These are phyloP conservation scores for Didymella pinodella DNA, from an alignment of 2,329 filamentous ascomycete genomes.

Conservation along the genomic window DNA sequence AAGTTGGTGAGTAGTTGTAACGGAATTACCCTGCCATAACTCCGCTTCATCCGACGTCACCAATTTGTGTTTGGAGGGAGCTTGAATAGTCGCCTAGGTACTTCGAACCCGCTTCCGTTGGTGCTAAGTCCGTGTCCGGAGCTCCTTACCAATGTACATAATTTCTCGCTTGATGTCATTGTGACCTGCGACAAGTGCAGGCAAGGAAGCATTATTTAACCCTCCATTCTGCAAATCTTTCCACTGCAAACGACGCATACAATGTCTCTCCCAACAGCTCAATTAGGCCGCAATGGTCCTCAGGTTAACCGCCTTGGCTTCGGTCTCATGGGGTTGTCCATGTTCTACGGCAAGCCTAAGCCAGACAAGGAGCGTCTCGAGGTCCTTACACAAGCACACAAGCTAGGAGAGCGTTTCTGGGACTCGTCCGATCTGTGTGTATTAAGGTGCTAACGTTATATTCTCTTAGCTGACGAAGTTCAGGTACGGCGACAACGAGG, in stretches of 20 bases:
- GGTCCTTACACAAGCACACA: constrained; percentile 61
- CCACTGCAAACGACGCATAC: background rate
- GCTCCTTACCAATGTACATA: background rate
- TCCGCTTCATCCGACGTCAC: constrained; percentile 12
- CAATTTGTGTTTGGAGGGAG: background rate
- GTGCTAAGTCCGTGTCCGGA: constrained; percentile 5
- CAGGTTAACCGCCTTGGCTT: constrained; percentile 61
- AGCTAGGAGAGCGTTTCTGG: constrained; percentile 56
- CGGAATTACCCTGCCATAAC: constrained; percentile 1
- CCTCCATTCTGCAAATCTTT: background rate
- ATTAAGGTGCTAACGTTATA: too few relatives aligned
- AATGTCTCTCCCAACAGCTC: constrained; percentile 54
- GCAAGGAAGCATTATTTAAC: background rate
- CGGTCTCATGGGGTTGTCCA: constrained; percentile 61
- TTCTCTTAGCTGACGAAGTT: background rate
- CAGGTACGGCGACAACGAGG: constrained; percentile 46
- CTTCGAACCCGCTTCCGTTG: background rate
- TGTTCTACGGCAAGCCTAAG: constrained; percentile 58
- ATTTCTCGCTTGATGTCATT: background rate
- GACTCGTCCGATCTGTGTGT: constrained; percentile 41
- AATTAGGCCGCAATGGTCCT: constrained; percentile 62
- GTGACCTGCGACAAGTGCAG: background rate
- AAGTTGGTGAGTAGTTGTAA: background rate
- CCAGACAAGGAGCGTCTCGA: constrained; percentile 61
- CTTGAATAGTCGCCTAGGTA: background rate